Conservation (phyloP, 2,329 filamentous ascomycete species). For the Alternaria sp. region DNA sequence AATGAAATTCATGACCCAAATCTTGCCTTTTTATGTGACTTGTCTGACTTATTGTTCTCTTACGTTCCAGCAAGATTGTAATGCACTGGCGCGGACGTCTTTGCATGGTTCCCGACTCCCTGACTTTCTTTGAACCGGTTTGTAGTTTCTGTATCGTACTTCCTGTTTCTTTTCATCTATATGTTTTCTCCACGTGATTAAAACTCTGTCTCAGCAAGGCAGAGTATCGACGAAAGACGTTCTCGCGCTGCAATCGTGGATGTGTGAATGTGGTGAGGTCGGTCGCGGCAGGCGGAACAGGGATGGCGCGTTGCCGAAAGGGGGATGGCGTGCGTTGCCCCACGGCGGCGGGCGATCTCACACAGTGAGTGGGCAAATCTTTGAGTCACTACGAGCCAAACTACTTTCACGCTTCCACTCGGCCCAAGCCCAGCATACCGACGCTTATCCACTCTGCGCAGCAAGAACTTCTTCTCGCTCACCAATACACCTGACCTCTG, state of each 20-base stretch:
- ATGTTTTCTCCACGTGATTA: not conserved
- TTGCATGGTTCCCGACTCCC: not conserved
- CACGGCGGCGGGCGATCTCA: conserved; percentile 23
- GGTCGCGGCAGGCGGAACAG: not conserved
- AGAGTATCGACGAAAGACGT: not conserved
- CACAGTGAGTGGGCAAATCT: conserved; percentile 34
- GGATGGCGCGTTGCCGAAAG: not conserved
- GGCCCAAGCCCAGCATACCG: not conserved
- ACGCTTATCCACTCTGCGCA: not conserved
- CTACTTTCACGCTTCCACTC: conserved; percentile 6
- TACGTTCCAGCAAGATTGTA: not conserved
- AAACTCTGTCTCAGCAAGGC: not conserved
- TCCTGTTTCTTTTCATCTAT: not conserved
- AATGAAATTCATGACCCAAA: not conserved
- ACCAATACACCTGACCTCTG: not conserved
- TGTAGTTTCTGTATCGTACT: not conserved
- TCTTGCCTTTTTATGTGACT: not conserved
- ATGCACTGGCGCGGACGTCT: not conserved
- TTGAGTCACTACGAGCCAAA: conserved; percentile 26
- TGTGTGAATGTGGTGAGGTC: not conserved
- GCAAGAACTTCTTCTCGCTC: not conserved
- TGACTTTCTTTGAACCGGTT: not conserved
- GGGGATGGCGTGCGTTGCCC: conserved; percentile 7
- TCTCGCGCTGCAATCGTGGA: not conserved
- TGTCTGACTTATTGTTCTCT: not conserved